Evolutionary conservation across 345 rosid species (phyloP).

Genomic region (Geranium brycei): DNA sequence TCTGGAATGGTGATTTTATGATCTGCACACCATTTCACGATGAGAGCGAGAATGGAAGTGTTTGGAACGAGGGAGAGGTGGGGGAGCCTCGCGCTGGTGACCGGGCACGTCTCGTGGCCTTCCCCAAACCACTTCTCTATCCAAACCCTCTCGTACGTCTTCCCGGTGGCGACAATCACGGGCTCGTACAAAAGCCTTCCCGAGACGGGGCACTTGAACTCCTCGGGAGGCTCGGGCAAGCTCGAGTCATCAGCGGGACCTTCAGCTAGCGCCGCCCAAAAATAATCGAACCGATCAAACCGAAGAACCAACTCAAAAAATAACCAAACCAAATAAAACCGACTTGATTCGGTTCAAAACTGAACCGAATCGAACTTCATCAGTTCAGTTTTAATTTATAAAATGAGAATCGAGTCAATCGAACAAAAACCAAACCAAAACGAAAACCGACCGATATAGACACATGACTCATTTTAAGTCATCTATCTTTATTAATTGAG

Average conservation of each 20-base stretch:
- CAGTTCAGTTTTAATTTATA: no score
- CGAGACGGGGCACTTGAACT: constrained; percentile 28
- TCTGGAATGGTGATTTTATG: constrained; percentile 16
- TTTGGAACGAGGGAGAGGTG: constrained; percentile 20
- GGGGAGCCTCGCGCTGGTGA: constrained; percentile 17
- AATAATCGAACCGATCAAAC: no score
- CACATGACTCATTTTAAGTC: no score
- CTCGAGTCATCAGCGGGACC: not conserved
- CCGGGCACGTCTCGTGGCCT: constrained; percentile 22
- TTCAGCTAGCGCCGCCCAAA: no score
- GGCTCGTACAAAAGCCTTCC: constrained; percentile 30
- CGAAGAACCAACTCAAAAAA: no score
- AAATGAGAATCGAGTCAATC: no score
- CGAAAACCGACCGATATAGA: no score
- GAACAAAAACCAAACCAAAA: no score
- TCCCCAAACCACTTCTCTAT: constrained; percentile 32
- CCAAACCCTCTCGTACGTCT: constrained; percentile 28
- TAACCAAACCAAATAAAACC: no score
- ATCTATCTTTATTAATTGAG: no score
- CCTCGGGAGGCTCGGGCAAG: constrained; percentile 14
- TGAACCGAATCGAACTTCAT: no score
- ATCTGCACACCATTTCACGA: constrained; percentile 10
- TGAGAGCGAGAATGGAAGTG: not conserved
- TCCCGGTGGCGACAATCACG: constrained; percentile 25
- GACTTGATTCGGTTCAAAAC: no score